These are phyloP conservation scores for Trichosporon sp. DNA, from an alignment of 1,284 basidiomycete species.

Conservation along the genomic window DNA sequence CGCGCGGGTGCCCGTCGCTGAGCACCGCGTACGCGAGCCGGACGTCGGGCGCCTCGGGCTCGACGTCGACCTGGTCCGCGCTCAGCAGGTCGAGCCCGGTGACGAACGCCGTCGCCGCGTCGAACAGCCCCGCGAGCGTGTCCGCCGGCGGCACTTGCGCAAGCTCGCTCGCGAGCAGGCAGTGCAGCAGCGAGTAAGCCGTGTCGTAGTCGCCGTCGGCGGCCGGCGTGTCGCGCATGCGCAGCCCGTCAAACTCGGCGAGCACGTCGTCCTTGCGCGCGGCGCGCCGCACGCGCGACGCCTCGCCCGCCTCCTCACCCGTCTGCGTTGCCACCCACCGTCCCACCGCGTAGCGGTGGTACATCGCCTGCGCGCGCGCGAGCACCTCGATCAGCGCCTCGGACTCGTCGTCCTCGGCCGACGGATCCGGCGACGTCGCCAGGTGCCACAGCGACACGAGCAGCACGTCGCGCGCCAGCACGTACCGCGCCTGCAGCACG, in stretches of 20 bases:
- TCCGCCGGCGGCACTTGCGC: constrained; percentile 52
- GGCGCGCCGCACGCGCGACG: constrained; percentile 19
- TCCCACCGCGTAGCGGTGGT: constrained; percentile 42
- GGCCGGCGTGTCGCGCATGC: constrained; percentile 24
- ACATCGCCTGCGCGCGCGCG: constrained; percentile 33
- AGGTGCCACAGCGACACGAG: constrained; percentile 44
- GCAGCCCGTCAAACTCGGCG: constrained; percentile 52
- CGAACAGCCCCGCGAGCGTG: constrained; percentile 47
- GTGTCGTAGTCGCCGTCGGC: constrained; percentile 42
- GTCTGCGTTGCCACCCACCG: constrained; percentile 43
- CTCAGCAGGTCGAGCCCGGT: constrained; percentile 16
- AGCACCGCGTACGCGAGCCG: constrained; percentile 66
- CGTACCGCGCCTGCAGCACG: constrained; percentile 37
- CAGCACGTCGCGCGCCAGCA: constrained; percentile 40
- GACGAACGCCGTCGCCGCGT: constrained; percentile 20
- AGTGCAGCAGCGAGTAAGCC: constrained; percentile 66
- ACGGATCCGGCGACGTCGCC: constrained; percentile 24
- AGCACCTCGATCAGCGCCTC: constrained; percentile 38
- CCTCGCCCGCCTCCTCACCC: constrained; percentile 25
- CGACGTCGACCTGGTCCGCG: constrained; percentile 25
- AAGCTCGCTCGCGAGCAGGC: constrained; percentile 55
- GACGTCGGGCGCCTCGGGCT: constrained; percentile 55
- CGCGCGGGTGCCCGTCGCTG: constrained; percentile 60
- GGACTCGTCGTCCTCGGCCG: constrained; percentile 26
- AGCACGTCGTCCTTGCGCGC: constrained; percentile 29